Evolutionary conservation across 768 basidiomycete species (phyloP), one percentile per base, ranked within the genome.

Genomic region (Terana coerulea): DNA sequence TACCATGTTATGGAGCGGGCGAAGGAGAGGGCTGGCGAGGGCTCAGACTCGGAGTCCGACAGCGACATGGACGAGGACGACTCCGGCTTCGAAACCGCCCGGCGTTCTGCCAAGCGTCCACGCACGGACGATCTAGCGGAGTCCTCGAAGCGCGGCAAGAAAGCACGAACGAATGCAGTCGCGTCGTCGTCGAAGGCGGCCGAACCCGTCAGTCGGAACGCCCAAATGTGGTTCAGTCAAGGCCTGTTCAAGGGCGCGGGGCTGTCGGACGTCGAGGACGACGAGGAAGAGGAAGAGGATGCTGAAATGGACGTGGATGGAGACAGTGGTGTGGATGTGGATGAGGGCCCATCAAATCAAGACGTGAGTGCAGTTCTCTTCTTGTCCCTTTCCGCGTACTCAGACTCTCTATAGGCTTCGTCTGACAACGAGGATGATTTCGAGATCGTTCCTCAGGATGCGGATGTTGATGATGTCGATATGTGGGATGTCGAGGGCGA

Each of bases 181-280:
- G 63, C 81, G 31, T 74, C 76, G 2, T 69, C 73, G 0, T 64
- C 68, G 53, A 49, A 59, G 15, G 55, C 66, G 17, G 59, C 64
- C 1, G 63, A 69, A 33, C 2, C 25, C 3, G 61, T 64, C 11
- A 82, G 77, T 59, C 77, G 77, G 40, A 76, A 84, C 39, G 80
- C 93, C 2, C 79, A 86, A 59, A 66, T 98, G n/a, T 99, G 97
- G 97, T 99, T 98, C 70, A 86, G 88, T 57, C 95, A 97, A 68
- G 87, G 88, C 45, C 69, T 97, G 37, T 99, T 99, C 75, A 77
- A 82, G 44, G 86, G 79, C 21, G 64, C 77, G 2, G 81, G 78
- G 26, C 48, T 72, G 36, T 77, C 65, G 5, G 63, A 75, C 29
- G 66, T 66, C 9, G 72, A 74, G 35, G 71, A 71, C 17, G 72